phyloP scores from a whole-genome alignment of 225 moss, liverwort and hornwort species.

The Asterella californica region DNA sequence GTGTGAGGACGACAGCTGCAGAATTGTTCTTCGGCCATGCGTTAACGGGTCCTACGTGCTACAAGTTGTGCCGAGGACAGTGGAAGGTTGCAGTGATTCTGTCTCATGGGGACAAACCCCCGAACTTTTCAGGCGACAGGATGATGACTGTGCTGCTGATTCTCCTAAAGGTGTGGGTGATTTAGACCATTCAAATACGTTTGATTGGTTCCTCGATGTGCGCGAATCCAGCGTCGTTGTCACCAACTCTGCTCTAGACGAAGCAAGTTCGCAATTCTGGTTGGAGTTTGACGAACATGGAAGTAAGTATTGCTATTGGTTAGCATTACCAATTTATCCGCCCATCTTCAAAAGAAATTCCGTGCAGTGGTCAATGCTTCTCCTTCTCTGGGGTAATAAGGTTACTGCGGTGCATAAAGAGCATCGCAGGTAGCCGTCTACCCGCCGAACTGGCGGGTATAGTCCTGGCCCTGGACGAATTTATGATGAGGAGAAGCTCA shows the following conservation, averaged over 20 bases:
- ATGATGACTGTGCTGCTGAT: neutral
- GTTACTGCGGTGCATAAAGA: neutral
- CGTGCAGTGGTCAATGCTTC: neutral
- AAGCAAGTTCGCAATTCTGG: conserved; percentile 12
- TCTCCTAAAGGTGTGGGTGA: neutral
- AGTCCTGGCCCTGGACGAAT: neutral
- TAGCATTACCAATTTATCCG: neutral
- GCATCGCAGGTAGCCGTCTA: no score
- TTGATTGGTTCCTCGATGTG: conserved; percentile 23
- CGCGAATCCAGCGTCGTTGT: conserved; percentile 10
- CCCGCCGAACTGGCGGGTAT: neutral
- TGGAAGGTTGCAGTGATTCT: neutral
- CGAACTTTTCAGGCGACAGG: neutral
- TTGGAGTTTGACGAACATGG: conserved; percentile 36
- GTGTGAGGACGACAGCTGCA: conserved; percentile 26
- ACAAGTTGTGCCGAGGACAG: conserved; percentile 17
- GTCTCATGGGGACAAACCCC: neutral
- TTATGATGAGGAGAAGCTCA: neutral
- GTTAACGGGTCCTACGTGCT: conserved; percentile 17
- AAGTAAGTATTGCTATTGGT: conserved; percentile 17
- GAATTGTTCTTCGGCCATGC: conserved; percentile 26
- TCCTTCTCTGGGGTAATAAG: neutral
- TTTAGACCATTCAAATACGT: neutral
- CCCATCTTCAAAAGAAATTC: neutral
- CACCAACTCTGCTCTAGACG: neutral